Conservation (phyloP, 139 green algal genomes). For the Chlorella sp. region DNA sequence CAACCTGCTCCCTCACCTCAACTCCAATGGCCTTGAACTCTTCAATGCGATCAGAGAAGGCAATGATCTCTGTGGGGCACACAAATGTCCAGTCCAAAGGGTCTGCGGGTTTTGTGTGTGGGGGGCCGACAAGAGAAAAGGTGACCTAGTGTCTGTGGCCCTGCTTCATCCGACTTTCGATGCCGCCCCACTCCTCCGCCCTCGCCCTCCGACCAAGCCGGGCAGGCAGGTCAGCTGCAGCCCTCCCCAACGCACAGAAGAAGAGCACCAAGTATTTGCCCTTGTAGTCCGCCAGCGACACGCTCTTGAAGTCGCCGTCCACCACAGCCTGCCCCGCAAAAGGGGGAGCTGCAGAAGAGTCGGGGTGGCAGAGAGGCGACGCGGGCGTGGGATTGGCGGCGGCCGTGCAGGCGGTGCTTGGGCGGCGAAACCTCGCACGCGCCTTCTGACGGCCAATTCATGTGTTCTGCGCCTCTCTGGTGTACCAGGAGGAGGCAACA, state of each 20-base stretch:
- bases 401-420: background rate
- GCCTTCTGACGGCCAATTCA: too few species aligned
- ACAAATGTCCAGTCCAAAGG: constrained; percentile 52
- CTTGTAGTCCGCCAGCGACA: constrained; percentile 50
- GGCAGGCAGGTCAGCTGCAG: background rate
- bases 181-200: too few species aligned
- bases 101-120: background rate
- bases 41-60: constrained; percentile 55
- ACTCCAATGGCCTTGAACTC: constrained; percentile 52
- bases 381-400: background rate
- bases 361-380: background rate
- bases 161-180: too few species aligned
- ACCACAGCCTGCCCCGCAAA: constrained; percentile 46
- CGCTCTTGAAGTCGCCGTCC: constrained; percentile 48
- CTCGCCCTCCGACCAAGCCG: too few species aligned
- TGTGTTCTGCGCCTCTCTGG: too few species aligned
- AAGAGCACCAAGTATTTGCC: constrained; percentile 61
- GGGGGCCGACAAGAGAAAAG: too few species aligned
- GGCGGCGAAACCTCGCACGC: too few species aligned
- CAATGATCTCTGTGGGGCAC: constrained; percentile 64
- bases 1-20: constrained; percentile 16
- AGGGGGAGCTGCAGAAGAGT: constrained; percentile 28
- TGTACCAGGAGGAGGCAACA: too few species aligned
- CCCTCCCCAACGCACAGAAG: constrained; percentile 42
- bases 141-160: too few species aligned